Conservation (phyloP, 2,329 filamentous ascomycete species). For the Arthrobotrys entomopaga region DNA sequence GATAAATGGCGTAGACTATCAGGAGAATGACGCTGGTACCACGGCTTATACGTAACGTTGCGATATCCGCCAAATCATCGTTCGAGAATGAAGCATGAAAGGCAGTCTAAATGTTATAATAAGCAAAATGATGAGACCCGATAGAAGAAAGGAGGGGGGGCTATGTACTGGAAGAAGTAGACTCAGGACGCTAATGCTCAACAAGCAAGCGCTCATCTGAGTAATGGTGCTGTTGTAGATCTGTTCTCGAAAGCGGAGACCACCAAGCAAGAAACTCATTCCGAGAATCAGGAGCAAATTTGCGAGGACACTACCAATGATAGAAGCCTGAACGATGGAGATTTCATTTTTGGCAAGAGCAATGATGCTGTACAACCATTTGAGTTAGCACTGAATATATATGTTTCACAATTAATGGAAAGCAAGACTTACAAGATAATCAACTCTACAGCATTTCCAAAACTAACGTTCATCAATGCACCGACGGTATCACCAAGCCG, state of each 20-base stretch:
- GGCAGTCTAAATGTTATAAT: slow-evolving; percentile 70
- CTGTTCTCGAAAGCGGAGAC: slow-evolving; percentile 86
- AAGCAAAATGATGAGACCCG: neutral
- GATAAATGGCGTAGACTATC: slow-evolving; percentile 82
- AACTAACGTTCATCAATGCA: slow-evolving; percentile 78
- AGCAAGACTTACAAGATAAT: slow-evolving; percentile 73
- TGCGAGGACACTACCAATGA: slow-evolving; percentile 87
- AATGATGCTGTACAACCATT: slow-evolving; percentile 64
- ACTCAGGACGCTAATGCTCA: slow-evolving; percentile 90
- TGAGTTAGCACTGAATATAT: slow-evolving; percentile 51
- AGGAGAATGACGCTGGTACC: slow-evolving; percentile 83
- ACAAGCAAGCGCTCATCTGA: slow-evolving; percentile 92
- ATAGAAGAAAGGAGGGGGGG: neutral
- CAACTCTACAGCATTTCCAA: slow-evolving; percentile 81
- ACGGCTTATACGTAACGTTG: slow-evolving; percentile 83
- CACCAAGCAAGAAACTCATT: slow-evolving; percentile 89
- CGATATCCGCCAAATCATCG: slow-evolving; percentile 70
- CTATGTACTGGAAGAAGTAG: slow-evolving; percentile 77
- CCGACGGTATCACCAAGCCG: slow-evolving; percentile 78
- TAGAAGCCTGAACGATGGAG: slow-evolving; percentile 87
- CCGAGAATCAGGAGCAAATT: slow-evolving; percentile 89
- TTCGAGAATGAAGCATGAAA: slow-evolving; percentile 88
- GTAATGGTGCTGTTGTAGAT: slow-evolving; percentile 96
- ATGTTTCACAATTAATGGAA: neutral
- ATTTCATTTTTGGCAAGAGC: slow-evolving; percentile 84